Percentiles rank a stretch among this genome's conserved stretches.
These are phyloP conservation scores for Lecanoromycetidae sp. DNA, from an alignment of 2,329 filamentous ascomycete genomes.

Conservation along the genomic window DNA sequence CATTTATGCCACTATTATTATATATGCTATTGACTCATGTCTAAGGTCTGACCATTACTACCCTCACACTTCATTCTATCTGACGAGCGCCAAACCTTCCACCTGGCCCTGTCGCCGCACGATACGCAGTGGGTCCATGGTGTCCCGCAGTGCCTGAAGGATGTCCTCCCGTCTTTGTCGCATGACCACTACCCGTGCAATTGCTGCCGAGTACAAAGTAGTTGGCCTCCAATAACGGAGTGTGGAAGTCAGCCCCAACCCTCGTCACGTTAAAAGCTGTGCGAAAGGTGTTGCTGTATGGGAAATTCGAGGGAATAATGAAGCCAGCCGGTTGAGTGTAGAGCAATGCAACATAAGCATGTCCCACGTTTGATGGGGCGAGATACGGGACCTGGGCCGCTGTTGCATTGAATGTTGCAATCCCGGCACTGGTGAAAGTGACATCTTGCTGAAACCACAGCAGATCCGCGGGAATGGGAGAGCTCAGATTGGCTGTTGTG, in stretches of 20 bases:
- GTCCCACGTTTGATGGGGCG: constrained; percentile 3
- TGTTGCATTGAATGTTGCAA: background rate
- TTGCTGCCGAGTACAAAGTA: constrained; percentile 6
- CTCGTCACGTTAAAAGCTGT: constrained; percentile 8
- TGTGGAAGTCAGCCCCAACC: constrained; percentile 4
- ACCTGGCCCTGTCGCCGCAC: background rate
- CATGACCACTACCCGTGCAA: background rate
- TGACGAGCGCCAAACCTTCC: background rate
- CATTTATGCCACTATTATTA: background rate
- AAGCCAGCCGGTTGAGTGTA: constrained; percentile 6
- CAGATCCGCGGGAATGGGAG: constrained; percentile 1
- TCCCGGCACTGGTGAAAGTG: constrained; percentile 2
- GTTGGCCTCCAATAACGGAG: constrained; percentile 6
- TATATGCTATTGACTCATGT: background rate
- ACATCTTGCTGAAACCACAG: constrained; percentile 10
- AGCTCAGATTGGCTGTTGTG: constrained; percentile 2
- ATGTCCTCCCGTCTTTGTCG: background rate
- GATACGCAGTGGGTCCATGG: background rate
- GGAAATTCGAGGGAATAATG: constrained; percentile 8
- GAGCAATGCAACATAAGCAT: constrained; percentile 8
- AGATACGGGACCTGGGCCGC: constrained; percentile 8
- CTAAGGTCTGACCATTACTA: too few relatives aligned
- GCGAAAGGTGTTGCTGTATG: constrained; percentile 13
- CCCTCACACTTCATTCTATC: too few relatives aligned
- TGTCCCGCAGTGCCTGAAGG: background rate